Evolutionary conservation across 306 rosid genomes (phyloP).

Genomic region (Lagenaria siceraria): DNA sequence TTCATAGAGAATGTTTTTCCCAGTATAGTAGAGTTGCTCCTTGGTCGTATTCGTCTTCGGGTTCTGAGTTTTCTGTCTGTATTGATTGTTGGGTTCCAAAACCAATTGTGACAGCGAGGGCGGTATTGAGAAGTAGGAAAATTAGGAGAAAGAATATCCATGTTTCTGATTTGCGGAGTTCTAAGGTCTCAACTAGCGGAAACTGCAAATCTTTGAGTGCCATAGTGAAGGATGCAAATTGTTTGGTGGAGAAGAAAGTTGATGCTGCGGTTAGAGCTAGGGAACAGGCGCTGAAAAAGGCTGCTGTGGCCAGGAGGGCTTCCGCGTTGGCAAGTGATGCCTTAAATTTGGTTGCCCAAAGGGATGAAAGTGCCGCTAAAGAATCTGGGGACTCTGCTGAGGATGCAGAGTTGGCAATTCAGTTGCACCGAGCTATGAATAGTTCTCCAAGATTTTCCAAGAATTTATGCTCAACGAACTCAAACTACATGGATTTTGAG

Average conservation of each 20-base stretch:
- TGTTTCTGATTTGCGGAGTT: conserved; percentile 15
- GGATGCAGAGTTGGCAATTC: conserved; percentile 21
- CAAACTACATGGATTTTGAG: conserved; percentile 9
- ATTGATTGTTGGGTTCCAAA: conserved; percentile 71
- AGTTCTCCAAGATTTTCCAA: conserved; percentile 19
- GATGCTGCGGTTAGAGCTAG: conserved; percentile 1
- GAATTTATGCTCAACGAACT: conserved; percentile 27
- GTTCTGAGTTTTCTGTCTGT: conserved; percentile 35
- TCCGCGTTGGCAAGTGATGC: conserved; percentile 28
- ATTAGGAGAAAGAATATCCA: conserved; percentile 16
- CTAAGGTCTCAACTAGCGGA: conserved; percentile 22
- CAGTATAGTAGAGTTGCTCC: conserved; percentile 27
- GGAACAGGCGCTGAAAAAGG: conserved; percentile 8
- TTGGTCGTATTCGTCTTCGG: conserved; percentile 33
- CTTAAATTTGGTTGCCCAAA: conserved; percentile 17
- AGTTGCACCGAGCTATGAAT: conserved; percentile 28
- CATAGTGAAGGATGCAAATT: conserved; percentile 27
- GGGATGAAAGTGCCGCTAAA: conserved; percentile 13
- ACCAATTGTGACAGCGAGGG: conserved; percentile 28
- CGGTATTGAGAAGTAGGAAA: conserved; percentile 11
- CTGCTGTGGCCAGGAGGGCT: conserved; percentile 23
- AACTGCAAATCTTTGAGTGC: conserved; percentile 19
- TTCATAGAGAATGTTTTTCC: conserved; percentile 34
- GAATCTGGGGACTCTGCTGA: conserved; percentile 19
- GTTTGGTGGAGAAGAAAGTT: conserved; percentile 25